Evolutionary conservation across 306 rosid species (phyloP), one percentile per base, ranked within the genome.

Genomic region (Lagenaria siceraria): DNA sequence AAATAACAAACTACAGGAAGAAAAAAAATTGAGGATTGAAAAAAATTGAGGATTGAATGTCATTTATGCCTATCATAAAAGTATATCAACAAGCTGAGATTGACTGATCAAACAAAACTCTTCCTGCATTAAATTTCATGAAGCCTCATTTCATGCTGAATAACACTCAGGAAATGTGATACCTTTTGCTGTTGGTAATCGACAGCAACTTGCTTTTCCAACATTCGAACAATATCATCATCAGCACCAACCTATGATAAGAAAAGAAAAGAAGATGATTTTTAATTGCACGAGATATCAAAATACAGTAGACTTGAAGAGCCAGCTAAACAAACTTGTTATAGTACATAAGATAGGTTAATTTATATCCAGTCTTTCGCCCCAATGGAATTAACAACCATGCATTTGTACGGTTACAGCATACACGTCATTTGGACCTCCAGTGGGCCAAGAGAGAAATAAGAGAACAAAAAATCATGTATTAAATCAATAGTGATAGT

Each of bases 181-280:
- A 95, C 99, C 99, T 92, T 90, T 80, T 85, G 88, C 90, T 88
- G 86, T 80, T 92, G 97, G 81, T 95, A 93, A 79, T 92, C 93
- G 73, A 84, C 70, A 74, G 87, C 75, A 60, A 85, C 82, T 75
- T 89, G 92, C 58, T 89, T 86, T 89, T 92, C 92, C 87, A 95
- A 82, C 90, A 90, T 80, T 68, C 21, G 43, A 79, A 84, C 82
- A 77, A 90, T 74, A 77, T 87, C 91, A 62, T 84, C 84, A 79
- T 85, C 91, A 3, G 85, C 87, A 83, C 85, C 90, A 82, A 92
- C 87, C 99, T 95, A 87, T 76, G 80, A 78, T 80, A 75, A 33
- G 71, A 42, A 76, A 61, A 42, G 53, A 52, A 46, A 76, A 76
- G 82, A 15, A 58, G 33, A 60, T 36, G 40, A 43, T 31, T 66